Evolutionary conservation across 1,139 yeast species (phyloP).

Genomic region (Meyerozyma sp.): DNA sequence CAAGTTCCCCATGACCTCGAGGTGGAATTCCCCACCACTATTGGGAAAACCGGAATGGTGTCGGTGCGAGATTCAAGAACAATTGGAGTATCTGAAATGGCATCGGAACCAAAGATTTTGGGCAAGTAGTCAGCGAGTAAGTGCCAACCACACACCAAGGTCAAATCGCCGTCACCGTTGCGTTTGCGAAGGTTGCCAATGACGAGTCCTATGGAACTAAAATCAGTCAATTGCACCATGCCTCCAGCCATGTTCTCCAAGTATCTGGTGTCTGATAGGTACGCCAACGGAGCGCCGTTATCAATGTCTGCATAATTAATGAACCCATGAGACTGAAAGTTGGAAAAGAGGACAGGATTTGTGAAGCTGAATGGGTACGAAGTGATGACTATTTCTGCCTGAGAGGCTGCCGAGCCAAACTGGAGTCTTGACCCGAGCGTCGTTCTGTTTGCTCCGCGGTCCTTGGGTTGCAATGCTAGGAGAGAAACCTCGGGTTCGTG

Average conservation of each 20-base stretch:
- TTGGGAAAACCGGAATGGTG: not conserved
- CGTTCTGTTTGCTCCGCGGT: not conserved
- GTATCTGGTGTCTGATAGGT: slow-evolving; percentile 49
- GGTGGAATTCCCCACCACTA: not conserved
- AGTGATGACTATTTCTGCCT: slow-evolving; percentile 19
- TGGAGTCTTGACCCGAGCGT: not conserved
- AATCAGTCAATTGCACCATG: slow-evolving; percentile 19
- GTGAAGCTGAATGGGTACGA: slow-evolving; percentile 57
- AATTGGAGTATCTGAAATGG: not conserved
- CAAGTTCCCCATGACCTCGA: slow-evolving; percentile 1
- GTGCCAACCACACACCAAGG: slow-evolving; percentile 21
- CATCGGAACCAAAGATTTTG: not conserved
- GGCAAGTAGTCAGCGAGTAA: not conserved
- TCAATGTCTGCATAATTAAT: slow-evolving; percentile 27
- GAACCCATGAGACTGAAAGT: slow-evolving; percentile 43
- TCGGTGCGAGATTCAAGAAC: not conserved
- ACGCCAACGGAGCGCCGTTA: slow-evolving; percentile 13
- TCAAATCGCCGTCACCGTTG: slow-evolving; percentile 60
- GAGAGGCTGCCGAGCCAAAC: not conserved
- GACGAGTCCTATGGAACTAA: slow-evolving; percentile 43
- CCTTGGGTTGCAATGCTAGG: not conserved
- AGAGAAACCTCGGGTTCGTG: not conserved
- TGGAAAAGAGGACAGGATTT: slow-evolving; percentile 51
- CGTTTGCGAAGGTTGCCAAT: slow-evolving; percentile 44
- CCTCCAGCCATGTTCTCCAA: slow-evolving; percentile 69